Base-by-base conservation (phyloP, 768 basidiomycete species). In the Auriscalpium vulgare region DNA sequence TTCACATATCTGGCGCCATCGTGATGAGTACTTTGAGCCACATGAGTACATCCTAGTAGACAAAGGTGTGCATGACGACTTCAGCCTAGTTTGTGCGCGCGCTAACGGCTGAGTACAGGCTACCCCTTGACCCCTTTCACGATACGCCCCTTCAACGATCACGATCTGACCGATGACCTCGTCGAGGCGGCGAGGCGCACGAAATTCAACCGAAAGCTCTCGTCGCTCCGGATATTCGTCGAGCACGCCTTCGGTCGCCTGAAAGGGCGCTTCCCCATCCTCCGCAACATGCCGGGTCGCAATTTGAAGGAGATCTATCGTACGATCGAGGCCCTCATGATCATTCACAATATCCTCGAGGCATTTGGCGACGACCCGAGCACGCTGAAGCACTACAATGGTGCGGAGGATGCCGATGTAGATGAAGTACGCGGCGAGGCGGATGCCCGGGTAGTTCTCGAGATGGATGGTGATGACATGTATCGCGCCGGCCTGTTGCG, bases 171-270 rank as follows among this genome's bases (percentile, higher is more conserved):
- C 37, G 36, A 9, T 4, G 51, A 51, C 40, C 13, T 50, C 35
- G 38, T 9, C 2, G 54, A 55, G 35, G 21, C 54, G 35, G 3
- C 10, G 2, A 29, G 54, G 34, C 54, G 48, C 35, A 55, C 34
- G 17, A 14, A n/a, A 4, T 69, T 65, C 36, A 68, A 67, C 46
- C 37, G 48, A 4, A 49, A 34, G 8, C 63, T 69, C 3, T 68
- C 66, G 10, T 38, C 16, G 0, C 37, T 63, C 4, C 59, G 59
- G 2, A 66, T 68, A 35, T 11, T n/a, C 21, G 56, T 67, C n/a
- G 66, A 70, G 51, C 69, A 71, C 61, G 55, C 63, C 10, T 71
- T 71, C 62, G 67, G 68, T 3, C 21, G 56, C 5, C 50, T 68
- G 19, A 69, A 71, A 47, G 69, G 66, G 8, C 56, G 63, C 10